Evolutionary conservation across 2,329 filamentous ascomycete species (phyloP), one percentile per base, ranked within the genome.

Genomic region (Exserohilum rostratum): DNA sequence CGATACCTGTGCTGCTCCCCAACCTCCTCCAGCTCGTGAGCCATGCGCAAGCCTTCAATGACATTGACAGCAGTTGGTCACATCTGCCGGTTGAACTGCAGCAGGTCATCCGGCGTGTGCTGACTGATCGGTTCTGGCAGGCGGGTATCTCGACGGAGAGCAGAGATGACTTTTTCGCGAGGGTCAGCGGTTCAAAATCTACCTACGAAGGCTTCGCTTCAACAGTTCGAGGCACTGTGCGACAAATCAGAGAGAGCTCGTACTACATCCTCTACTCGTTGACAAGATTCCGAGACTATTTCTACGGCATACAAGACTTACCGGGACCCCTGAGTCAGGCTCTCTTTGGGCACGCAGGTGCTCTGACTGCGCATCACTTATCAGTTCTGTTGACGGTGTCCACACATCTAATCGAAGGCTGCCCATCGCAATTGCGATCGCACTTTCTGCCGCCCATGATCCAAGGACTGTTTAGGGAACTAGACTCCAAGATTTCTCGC

Each of bases 91-190:
- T 80, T 10, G 91, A 96, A 37, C 88, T 96, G 81, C 87, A 87
- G 54, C 79, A 83, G 5, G 86, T 96, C 47, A 90, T 98, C 34
- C 85, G 87, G 38, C 85, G 90, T 18, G 91, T 98, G 17, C 79
- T 99, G 18, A 96, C 92, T 12, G 95, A 99, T 75, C 85, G 95
- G 20, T 99, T 99, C 74, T 99, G 95, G 95, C 95, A 99, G 79
- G 91, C 93, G 6, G 95, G 95, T 9, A 99, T 99, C 46, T 98
- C 95, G 0, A 90, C 89, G 58, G 95, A 96, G 22, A 98, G 91
- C 66, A 92, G 95, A 72, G 95, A 98, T 59, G 93, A 98, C 54
- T 99, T 99, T 72, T 98, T 97, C 74, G 90, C 91, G 29, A 86
- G 91, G 35, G 93, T 99, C 2, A 87, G 91, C 51, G 90, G 91